phyloP scores from a whole-genome alignment of 2,329 filamentous ascomycete species.

The Fusarium luffae region DNA sequence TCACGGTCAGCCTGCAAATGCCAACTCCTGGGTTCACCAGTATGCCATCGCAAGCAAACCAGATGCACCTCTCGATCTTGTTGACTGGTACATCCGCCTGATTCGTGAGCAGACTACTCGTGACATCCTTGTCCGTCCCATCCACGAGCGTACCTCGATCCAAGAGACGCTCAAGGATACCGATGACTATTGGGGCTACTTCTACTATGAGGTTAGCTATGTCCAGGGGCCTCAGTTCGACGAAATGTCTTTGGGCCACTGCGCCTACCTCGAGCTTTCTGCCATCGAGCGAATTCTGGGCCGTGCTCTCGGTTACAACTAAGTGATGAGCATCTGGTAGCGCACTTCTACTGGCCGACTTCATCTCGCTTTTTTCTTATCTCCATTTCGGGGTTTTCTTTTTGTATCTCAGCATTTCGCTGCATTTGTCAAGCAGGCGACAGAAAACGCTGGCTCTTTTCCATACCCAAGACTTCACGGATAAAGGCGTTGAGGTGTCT shows the following conservation, averaged over 20 bases:
- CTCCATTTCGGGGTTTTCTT: conserved; percentile 10
- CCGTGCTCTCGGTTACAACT: conserved; percentile 50
- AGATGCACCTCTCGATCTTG: conserved; percentile 60
- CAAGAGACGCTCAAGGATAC: conserved; percentile 49
- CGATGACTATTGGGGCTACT: conserved; percentile 63
- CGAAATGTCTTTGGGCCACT: conserved; percentile 59
- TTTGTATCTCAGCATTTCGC: background rate
- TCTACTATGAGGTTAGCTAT: conserved; percentile 61
- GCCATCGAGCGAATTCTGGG: conserved; percentile 62
- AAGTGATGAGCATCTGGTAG: background rate
- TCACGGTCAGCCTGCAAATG: conserved; percentile 61
- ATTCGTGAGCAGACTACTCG: conserved; percentile 64
- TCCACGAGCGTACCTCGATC: conserved; percentile 56
- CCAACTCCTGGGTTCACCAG: conserved; percentile 62
- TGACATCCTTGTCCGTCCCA: conserved; percentile 53
- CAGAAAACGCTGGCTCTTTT: conserved; percentile 14
- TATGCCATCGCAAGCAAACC: conserved; percentile 64
- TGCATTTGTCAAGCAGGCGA: conserved; percentile 3
- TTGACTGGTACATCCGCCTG: conserved; percentile 68
- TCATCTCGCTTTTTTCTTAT: background rate
- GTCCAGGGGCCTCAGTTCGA: conserved; percentile 57
- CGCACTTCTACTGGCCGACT: background rate
- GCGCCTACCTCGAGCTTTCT: conserved; percentile 59
- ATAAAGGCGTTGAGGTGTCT: conserved; percentile 10
- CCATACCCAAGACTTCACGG: conserved; percentile 9